phyloP scores from a whole-genome alignment of 2,329 filamentous ascomycete species.

The Ciborinia camelliae region DNA sequence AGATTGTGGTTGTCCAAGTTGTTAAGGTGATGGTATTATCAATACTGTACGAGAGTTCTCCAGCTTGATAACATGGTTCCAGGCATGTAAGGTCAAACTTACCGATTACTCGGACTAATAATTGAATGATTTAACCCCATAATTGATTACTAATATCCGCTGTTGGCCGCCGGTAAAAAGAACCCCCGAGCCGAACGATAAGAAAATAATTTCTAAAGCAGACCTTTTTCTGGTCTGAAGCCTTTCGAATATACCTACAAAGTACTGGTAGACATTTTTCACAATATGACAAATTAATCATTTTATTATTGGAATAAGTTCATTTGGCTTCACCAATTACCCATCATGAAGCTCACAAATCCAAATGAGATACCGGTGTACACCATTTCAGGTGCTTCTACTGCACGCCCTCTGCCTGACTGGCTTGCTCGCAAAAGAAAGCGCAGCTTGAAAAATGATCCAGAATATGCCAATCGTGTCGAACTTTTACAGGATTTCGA shows the following conservation, averaged over 20 bases:
- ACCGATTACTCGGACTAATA: slow-evolving; percentile 14
- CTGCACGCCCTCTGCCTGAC: slow-evolving; percentile 83
- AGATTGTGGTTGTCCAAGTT: not conserved
- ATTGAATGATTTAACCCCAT: not conserved
- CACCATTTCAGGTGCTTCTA: slow-evolving; percentile 88
- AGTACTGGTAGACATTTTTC: slow-evolving; percentile 7
- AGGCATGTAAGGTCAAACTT: slow-evolving; percentile 4
- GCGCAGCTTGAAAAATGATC: slow-evolving; percentile 84
- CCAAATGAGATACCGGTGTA: slow-evolving; percentile 85
- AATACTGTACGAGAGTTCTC: not conserved
- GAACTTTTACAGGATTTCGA: slow-evolving; percentile 97
- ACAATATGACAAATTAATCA: slow-evolving; percentile 8
- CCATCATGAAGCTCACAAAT: slow-evolving; percentile 74
- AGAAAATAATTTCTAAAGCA: slow-evolving; percentile 18
- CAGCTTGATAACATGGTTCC: slow-evolving; percentile 14
- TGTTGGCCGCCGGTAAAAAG: slow-evolving; percentile 2
- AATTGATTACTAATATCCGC: not conserved
- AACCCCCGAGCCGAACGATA: not conserved
- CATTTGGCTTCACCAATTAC: not conserved
- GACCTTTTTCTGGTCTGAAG: slow-evolving; percentile 4
- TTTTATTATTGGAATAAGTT: not conserved
- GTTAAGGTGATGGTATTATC: not conserved
- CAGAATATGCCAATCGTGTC: slow-evolving; percentile 88
- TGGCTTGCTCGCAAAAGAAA: slow-evolving; percentile 92
- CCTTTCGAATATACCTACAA: not conserved